phyloP scores from a whole-genome alignment of 768 basidiomycete genomes.

The Leccinum ochraceum region DNA sequence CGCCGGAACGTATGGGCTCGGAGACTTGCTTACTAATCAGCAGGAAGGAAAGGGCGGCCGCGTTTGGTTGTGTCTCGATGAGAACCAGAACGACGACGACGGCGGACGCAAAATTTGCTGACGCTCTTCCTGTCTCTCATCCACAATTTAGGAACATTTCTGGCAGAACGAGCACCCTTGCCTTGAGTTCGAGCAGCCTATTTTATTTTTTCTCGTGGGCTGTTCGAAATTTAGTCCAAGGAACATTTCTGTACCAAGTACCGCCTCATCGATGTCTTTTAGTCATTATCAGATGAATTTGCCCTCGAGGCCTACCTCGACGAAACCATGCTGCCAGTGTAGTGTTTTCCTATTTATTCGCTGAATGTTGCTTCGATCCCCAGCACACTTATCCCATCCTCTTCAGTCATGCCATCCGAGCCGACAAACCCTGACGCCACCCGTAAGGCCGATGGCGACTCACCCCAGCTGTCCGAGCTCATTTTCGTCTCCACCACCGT shows the following conservation, averaged over 20 bases:
- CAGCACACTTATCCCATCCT: conserved; percentile 8
- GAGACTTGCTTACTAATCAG: conserved; percentile 41
- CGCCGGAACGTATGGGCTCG: conserved; percentile 19
- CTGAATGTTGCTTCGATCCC: background rate
- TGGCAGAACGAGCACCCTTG: conserved; percentile 63
- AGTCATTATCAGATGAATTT: conserved; percentile 17
- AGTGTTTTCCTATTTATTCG: conserved; percentile 20
- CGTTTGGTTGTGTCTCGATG: conserved; percentile 14
- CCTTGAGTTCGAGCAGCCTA: conserved; percentile 80
- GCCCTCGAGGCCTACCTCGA: conserved; percentile 28
- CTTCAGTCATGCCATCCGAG: conserved; percentile 25
- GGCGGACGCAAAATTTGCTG: conserved; percentile 44
- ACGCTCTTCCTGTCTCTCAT: conserved; percentile 72
- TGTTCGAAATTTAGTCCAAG: conserved; percentile 81
- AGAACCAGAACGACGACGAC: conserved; percentile 78
- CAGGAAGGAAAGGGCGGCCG: conserved; percentile 19
- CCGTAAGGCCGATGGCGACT: conserved; percentile 8
- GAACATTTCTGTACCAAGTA: conserved; percentile 43
- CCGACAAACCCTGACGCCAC: conserved; percentile 12
- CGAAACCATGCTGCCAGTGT: conserved; percentile 16
- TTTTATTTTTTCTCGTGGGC: conserved; percentile 44
- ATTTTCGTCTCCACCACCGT: conserved; percentile 67
- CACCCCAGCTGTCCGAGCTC: conserved; percentile 51
- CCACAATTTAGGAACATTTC: conserved; percentile 51
- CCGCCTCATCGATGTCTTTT: background rate